Percentiles rank a stretch among this genome's conserved stretches.
These are phyloP conservation scores for Leucocoprinus leucothites DNA, from an alignment of 768 basidiomycete species.

Conservation along the genomic window DNA sequence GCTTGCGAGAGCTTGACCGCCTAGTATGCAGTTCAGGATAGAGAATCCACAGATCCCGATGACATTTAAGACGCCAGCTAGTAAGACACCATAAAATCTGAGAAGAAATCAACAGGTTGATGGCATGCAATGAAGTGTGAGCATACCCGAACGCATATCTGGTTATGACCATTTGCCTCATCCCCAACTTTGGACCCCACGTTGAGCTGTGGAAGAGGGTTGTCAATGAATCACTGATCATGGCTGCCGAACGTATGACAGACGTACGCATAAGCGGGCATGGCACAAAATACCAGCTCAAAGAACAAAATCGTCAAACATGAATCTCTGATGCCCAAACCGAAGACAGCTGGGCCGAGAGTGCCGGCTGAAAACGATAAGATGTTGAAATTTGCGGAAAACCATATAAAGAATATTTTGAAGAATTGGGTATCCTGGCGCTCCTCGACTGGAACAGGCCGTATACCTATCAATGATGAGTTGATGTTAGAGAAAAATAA, in stretches of 20 bases:
- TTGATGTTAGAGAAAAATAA: background rate
- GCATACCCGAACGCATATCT: constrained; percentile 35
- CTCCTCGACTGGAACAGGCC: constrained; percentile 53
- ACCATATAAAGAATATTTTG: constrained; percentile 78
- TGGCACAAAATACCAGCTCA: constrained; percentile 55
- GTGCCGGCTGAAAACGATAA: constrained; percentile 69
- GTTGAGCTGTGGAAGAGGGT: constrained; percentile 35
- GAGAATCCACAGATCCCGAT: constrained; percentile 55
- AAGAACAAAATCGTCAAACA: constrained; percentile 67
- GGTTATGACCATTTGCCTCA: constrained; percentile 84
- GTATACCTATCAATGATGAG: constrained; percentile 35
- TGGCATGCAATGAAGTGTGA: background rate
- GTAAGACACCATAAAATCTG: constrained; percentile 47
- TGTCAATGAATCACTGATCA: background rate
- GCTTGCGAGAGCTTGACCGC: constrained; percentile 40
- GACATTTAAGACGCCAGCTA: constrained; percentile 48
- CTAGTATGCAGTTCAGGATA: constrained; percentile 60
- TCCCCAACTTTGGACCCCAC: constrained; percentile 82
- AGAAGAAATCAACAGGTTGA: background rate
- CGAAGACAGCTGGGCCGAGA: constrained; percentile 58
- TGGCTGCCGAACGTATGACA: constrained; percentile 32
- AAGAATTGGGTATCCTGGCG: constrained; percentile 58
- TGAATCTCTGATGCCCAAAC: constrained; percentile 58
- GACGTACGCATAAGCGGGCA: constrained; percentile 48
- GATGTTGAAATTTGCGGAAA: constrained; percentile 70